Evolutionary conservation across 73 alveolate genomes (phyloP), one percentile per base, ranked within the genome.

Genomic region (Diophrys appendiculata): DNA sequence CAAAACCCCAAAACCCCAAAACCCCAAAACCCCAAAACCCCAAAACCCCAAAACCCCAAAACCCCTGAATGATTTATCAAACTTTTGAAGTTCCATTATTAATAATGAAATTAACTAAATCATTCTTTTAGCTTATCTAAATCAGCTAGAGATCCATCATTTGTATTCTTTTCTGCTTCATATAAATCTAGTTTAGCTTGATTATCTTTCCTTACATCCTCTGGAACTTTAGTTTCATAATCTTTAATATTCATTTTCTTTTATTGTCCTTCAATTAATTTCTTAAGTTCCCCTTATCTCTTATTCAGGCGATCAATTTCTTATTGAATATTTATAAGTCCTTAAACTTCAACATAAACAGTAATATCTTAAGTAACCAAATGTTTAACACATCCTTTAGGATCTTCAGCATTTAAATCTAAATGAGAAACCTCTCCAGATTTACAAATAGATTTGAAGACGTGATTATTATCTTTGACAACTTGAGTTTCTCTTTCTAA

Each of bases 361-460:
- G 81, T 86, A 52, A 80, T 54, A 30, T 86, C 92, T 70, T 80
- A 86, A 70, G 68, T 81, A 72, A 93, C 69, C 30, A 78, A 87
- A 81, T 89, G 73, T 72, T 76, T 85, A n/a, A 94, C 54, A 85
- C 96, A 88, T 60, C 97, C 98, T 60, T 76, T 87, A 60, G 95
- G 95, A 52, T 81, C 95, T 54, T 87, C 83, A 52, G 80, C 92
- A 72, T 68, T 84, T 30, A 70, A 33, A 60, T 52, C 43, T 78
- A 74, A 14, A 83, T 32, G 76, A 24, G 43, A 30, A 2, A 82
- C 86, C 23, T 77, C 92, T 33, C 88, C 75, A 0, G 86, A 74
- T n/a, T 34, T 77, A 3, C 84, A 68, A 14, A 89, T 69, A 0
- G 85, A 68, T 25, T 71, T 64, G 33, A 83, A 54, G 26, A 89